phyloP scores from a whole-genome alignment of 2,329 filamentous ascomycete genomes.

The Cladosporium sp. region DNA sequence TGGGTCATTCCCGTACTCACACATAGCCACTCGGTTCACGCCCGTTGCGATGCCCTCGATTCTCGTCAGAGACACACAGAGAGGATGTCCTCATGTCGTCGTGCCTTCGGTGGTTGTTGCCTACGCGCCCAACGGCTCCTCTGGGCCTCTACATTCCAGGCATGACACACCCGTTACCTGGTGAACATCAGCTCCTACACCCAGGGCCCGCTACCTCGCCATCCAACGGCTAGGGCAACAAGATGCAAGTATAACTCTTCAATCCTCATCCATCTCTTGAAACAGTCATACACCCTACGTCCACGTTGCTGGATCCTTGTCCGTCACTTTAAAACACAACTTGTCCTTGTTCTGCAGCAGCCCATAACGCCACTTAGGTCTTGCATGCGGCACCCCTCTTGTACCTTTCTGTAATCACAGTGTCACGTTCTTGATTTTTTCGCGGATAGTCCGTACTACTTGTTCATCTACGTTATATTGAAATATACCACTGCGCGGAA shows the following conservation, averaged over 20 bases:
- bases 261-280: slow-evolving; percentile 7
- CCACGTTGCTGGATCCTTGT: slow-evolving; percentile 19
- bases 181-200: slow-evolving; percentile 19
- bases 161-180: slow-evolving; percentile 16
- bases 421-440: slow-evolving; percentile 18
- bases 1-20: slow-evolving; percentile 11
- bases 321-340: slow-evolving; percentile 15
- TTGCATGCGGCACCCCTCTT: slow-evolving; percentile 21
- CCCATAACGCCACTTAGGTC: slow-evolving; percentile 17
- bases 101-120: slow-evolving; percentile 1
- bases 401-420: slow-evolving; percentile 18
- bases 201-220: neutral
- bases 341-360: slow-evolving; percentile 16
- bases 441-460: slow-evolving; percentile 16
- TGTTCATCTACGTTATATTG: slow-evolving; percentile 1
- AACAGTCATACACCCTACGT: slow-evolving; percentile 14
- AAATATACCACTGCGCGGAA: slow-evolving; percentile 7
- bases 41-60: neutral
- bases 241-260: slow-evolving; percentile 15
- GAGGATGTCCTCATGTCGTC: slow-evolving; percentile 9
- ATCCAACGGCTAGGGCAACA: slow-evolving; percentile 15
- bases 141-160: slow-evolving; percentile 19
- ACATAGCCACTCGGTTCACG: slow-evolving; percentile 8
- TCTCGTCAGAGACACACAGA: slow-evolving; percentile 14
- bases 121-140: slow-evolving; percentile 10